Percentiles rank a stretch among this genome's conserved stretches.
Conservation (phyloP, 371 early-diverging fungal genomes). For the Lichtheimia ramosa region DNA sequence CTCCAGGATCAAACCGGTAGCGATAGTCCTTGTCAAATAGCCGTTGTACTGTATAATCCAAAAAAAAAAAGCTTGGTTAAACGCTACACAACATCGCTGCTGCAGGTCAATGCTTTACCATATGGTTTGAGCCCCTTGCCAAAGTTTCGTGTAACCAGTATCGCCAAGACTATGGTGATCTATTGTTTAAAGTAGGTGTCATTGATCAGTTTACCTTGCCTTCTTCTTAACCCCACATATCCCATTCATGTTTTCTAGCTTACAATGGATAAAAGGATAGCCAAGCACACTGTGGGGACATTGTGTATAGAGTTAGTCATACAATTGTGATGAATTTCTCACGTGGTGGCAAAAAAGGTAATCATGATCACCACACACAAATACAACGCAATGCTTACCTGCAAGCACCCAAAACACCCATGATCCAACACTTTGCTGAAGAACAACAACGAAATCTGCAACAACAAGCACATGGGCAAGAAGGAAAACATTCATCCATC, state of each 20-base stretch:
- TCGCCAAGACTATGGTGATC: conserved; percentile 35
- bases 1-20: conserved; percentile 12
- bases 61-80: background rate
- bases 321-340: background rate
- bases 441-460: conserved; percentile 40
- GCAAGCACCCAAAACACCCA: conserved; percentile 55
- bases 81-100: too few species aligned
- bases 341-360: background rate
- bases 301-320: background rate
- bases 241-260: conserved; percentile 4
- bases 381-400: conserved; percentile 24
- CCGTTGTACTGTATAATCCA: conserved; percentile 16
- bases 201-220: background rate
- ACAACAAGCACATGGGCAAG: conserved; percentile 30
- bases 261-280: conserved; percentile 46
- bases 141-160: conserved; percentile 37
- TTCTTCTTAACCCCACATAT: too few species aligned
- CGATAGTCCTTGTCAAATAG: conserved; percentile 20
- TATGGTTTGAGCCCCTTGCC: conserved; percentile 47
- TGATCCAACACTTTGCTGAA: conserved; percentile 38
- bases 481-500: conserved; percentile 31
- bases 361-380: background rate
- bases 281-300: conserved; percentile 33
- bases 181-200: conserved; percentile 5
- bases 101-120: conserved; percentile 23